Base-by-base conservation (phyloP, 1,284 basidiomycete species). In the Apiotrichum gamsii region DNA sequence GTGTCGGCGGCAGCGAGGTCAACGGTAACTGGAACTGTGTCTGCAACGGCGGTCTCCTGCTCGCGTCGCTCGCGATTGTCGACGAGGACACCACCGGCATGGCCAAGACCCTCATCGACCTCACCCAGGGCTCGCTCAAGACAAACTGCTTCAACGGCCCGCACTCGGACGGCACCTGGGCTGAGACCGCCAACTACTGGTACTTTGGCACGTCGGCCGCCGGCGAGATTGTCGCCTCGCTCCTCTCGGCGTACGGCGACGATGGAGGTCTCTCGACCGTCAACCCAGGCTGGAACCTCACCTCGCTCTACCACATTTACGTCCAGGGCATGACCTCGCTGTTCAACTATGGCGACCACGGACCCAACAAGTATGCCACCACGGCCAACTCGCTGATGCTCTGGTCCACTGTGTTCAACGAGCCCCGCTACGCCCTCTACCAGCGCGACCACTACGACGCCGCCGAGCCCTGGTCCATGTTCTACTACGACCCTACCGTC, bases 1-100 rank as follows among this genome's bases (percentile, higher is more conserved):
- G 42, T n/a, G 42, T 37, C 28, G 47, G 46, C 20, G 54, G 59
- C 29, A 41, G 51, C 14, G 58, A 63, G 21, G 70, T 75, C 52
- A 73, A 77, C 61, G 78, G 94, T 35, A 97, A 97, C 77, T 97
- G 93, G 93, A 97, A 97, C 73, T 97, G 94, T 66, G 74, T 97
- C 54, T 90, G 85, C 77, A 98, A 97, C 71, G 82, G 82, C 47
- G 94, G 94, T 53, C 75, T 98, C 57, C 87, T 87, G 20, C 72
- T 96, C 63, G 95, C 80, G 44, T 81, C 95, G 0, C 82, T 99
- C 37, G 91, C 94, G 36, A 90, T 99, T 62, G 75, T 89, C 16
- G 82, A 80, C 49, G 87, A 93, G 48, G 93, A 96, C 64, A 80
- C 79, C 13, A 84, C 85, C 3, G 84, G 84, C 35, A 76, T 76